Percentiles rank a stretch among this genome's conserved stretches.
Evolutionary conservation across 306 rosid species (phyloP).

Genomic region (Quercus engelmannii): DNA sequence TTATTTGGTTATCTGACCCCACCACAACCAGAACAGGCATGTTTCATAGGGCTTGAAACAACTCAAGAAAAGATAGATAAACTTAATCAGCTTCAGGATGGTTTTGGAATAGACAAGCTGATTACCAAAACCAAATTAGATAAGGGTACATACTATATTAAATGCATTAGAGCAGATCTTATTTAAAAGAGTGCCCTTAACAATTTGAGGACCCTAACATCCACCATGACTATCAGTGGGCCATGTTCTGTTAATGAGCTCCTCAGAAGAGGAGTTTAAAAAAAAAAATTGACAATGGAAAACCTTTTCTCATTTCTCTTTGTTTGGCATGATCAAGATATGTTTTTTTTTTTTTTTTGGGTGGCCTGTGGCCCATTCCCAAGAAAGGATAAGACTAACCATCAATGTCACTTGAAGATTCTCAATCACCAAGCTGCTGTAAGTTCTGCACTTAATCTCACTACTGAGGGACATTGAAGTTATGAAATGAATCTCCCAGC

Average conservation of each 20-base stretch:
- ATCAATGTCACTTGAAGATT: neutral
- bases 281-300: neutral
- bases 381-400: neutral
- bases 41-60: neutral
- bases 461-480: neutral
- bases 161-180: neutral
- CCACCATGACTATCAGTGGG: neutral
- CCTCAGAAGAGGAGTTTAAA: neutral
- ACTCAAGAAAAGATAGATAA: neutral
- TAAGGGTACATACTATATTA: too few species aligned
- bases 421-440: neutral
- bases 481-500: neutral
- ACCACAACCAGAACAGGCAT: neutral
- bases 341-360: neutral
- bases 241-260: neutral
- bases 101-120: neutral
- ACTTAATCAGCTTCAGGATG: neutral
- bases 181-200: neutral
- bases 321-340: neutral
- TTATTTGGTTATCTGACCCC: neutral
- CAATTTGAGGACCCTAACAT: neutral
- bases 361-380: neutral
- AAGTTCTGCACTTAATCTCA: too few species aligned
- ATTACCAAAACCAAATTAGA: too few species aligned
- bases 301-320: neutral